Evolutionary conservation across 352 stramenopile genomes (phyloP).

Genomic region (Pythium rishiriense): DNA sequence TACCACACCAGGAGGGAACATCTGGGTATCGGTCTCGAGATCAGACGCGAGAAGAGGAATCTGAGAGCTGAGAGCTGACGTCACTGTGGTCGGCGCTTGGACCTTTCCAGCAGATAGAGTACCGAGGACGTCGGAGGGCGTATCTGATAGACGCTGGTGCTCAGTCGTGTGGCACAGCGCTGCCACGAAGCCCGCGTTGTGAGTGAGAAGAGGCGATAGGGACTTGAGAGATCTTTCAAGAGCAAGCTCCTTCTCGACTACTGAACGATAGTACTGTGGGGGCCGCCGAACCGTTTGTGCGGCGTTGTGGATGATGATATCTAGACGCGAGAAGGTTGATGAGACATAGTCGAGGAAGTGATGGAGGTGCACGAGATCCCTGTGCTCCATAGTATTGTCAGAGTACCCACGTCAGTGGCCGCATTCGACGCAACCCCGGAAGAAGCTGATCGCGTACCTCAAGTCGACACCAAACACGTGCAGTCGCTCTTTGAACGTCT

Average conservation of each 20-base stretch:
- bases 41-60: constrained; percentile 71
- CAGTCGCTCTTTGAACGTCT: constrained; percentile 89
- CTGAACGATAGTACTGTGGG: constrained; percentile 92
- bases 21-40: constrained; percentile 35
- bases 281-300: constrained; percentile 95
- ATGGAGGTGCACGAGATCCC: constrained; percentile 94
- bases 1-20: constrained; percentile 65
- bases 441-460: constrained; percentile 15
- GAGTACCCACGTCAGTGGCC: no score
- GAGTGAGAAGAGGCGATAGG: constrained; percentile 40
- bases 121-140: not conserved
- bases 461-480: constrained; percentile 97
- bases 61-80: constrained; percentile 76
- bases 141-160: not conserved
- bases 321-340: constrained; percentile 80
- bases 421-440: no score
- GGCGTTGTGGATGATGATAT: constrained; percentile 97
- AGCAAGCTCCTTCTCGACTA: constrained; percentile 70
- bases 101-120: no score
- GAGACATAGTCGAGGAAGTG: constrained; percentile 89
- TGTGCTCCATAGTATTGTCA: no score
- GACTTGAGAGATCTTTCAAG: constrained; percentile 28
- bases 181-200: constrained; percentile 35
- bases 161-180: not conserved
- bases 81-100: not conserved